Conservation (phyloP, 129 eudicot genomes). For the Saussurea involucrata region DNA sequence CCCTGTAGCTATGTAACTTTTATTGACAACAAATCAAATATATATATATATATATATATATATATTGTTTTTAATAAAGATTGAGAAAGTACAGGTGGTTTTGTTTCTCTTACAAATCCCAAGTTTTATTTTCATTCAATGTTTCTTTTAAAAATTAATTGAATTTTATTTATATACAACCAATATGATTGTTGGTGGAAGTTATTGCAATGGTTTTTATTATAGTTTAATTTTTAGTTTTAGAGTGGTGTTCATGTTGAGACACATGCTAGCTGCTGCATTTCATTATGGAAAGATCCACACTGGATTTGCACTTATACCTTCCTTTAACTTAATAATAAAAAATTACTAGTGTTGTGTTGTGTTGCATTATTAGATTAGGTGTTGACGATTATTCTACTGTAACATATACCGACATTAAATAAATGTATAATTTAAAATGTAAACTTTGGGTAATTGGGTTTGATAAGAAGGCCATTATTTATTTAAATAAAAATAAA, state of each 20-base stretch:
- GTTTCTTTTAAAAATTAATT: too few species aligned
- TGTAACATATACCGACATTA: not conserved
- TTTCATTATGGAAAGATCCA: conserved; percentile 28
- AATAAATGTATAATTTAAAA: not conserved
- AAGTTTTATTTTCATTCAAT: too few species aligned
- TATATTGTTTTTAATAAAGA: too few species aligned
- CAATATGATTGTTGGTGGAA: not conserved
- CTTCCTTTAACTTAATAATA: not conserved
- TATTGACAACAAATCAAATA: too few species aligned
- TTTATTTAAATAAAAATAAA: not conserved
- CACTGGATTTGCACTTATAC: conserved; percentile 35
- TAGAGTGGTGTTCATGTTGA: conserved; percentile 33
- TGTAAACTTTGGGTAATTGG: too few species aligned
- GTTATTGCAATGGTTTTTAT: not conserved
- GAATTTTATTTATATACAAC: not conserved
- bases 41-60: too few species aligned
- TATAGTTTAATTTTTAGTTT: not conserved
- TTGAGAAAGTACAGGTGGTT: too few species aligned
- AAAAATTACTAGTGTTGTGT: not conserved
- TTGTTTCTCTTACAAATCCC: too few species aligned
- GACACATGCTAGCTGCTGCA: conserved; percentile 15
- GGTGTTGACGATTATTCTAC: not conserved
- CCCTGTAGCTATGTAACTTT: too few species aligned
- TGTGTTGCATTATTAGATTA: not conserved
- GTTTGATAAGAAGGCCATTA: too few species aligned